phyloP scores from a whole-genome alignment of 805 yeast genomes.

The Lipomyces chichibuensis region DNA sequence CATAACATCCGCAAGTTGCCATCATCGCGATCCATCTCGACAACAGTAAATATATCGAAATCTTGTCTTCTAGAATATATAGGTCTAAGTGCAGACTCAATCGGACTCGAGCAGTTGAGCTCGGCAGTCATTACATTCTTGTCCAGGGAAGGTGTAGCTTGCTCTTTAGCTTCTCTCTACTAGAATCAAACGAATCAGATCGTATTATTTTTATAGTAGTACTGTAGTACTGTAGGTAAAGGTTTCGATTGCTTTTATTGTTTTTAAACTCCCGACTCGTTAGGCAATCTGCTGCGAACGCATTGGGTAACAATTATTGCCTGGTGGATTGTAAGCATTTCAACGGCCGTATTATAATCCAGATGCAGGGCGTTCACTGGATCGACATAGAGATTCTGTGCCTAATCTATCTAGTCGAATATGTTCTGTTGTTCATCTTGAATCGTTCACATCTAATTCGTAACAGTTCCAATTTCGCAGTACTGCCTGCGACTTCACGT shows the following conservation, averaged over 20 bases:
- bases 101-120: background rate
- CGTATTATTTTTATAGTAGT: background rate
- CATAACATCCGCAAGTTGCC: background rate
- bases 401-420: background rate
- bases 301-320: background rate
- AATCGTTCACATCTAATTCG: background rate
- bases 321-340: background rate
- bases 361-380: background rate
- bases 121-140: background rate
- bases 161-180: background rate
- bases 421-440: background rate
- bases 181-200: background rate
- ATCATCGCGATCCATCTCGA: background rate
- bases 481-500: background rate
- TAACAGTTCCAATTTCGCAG: background rate
- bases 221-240: slow-evolving; percentile 2
- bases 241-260: background rate
- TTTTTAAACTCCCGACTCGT: background rate
- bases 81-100: background rate
- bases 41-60: background rate
- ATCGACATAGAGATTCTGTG: background rate
- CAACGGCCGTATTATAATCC: background rate
- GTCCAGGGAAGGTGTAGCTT: background rate
- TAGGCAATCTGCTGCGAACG: background rate
- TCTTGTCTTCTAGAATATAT: background rate